Evolutionary conservation across 2,329 filamentous ascomycete genomes (phyloP).

Genomic region (Alternaria atra): DNA sequence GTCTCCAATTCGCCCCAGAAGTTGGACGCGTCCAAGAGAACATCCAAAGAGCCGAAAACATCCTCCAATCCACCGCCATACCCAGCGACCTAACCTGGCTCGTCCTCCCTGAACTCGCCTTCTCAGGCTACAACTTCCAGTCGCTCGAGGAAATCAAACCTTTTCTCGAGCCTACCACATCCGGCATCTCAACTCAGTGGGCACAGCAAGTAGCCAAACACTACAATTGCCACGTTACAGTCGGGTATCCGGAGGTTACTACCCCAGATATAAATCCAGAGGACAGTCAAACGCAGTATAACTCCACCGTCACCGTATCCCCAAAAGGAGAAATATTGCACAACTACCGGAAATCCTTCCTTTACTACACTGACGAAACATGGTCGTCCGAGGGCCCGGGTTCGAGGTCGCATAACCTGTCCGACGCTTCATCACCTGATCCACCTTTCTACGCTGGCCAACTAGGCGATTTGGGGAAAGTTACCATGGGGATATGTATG

Average conservation of each 20-base stretch:
- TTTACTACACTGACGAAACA: constrained; percentile 73
- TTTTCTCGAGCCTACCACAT: constrained; percentile 71
- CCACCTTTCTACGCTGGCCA: constrained; percentile 48
- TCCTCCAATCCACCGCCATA: constrained; percentile 63
- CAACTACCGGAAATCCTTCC: constrained; percentile 71
- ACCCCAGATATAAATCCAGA: constrained; percentile 30
- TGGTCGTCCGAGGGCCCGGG: constrained; percentile 65
- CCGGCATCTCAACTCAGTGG: constrained; percentile 76
- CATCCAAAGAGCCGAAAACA: constrained; percentile 70
- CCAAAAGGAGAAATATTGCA: constrained; percentile 62
- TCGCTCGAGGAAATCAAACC: constrained; percentile 73
- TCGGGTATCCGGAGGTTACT: constrained; percentile 74
- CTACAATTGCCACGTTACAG: constrained; percentile 72
- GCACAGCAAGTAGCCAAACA: constrained; percentile 71
- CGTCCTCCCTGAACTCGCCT: constrained; percentile 79
- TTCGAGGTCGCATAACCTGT: constrained; percentile 31
- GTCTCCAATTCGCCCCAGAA: constrained; percentile 75
- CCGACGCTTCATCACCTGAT: constrained; percentile 29
- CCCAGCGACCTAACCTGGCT: constrained; percentile 68
- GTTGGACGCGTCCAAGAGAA: constrained; percentile 77
- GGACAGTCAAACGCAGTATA: constrained; percentile 58
- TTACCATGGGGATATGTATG: constrained; percentile 62
- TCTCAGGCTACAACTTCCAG: constrained; percentile 83
- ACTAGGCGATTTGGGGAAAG: constrained; percentile 48
- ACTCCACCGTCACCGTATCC: constrained; percentile 67